Evolutionary conservation across 495 filamentous ascomycete species (phyloP), one percentile per base, ranked within the genome.

Genomic region (Aspergillus sclerotiicarbonarius): DNA sequence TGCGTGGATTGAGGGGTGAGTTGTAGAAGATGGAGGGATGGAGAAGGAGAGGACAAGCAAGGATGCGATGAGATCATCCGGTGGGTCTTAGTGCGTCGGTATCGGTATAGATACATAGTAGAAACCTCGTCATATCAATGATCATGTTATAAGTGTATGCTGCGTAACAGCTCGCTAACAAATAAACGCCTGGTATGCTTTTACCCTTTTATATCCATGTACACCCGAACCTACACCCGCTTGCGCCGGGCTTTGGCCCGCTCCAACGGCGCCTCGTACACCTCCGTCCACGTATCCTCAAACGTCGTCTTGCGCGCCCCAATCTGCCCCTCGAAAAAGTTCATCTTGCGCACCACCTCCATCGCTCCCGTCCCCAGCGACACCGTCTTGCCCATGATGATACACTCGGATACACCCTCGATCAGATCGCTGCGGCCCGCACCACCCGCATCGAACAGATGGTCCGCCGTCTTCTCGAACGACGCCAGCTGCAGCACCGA

Each of bases 381-480:
- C 80, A 98, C 90, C 32, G 84, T 90, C 81, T 96, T 91, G 29
- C 94, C 94, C 88, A 98, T 93, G 66, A 98, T 98, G 67, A 98
- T 98, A 73, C 92, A 96, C 74, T 98, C 94, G 29, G 86, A 90
- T 8, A 98, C 94, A 60, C 94, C 94, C 69, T 94, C 89, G 52
- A 98, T 90, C 45, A 80, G 76, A 72, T 98, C 94, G 25, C 79
- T 85, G 73, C 96, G 96, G 79, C 92, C 92, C 41, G 85, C 84
- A 46, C 89, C 88, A 51, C 93, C 95, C 19, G 94, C 94, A 50
- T 98, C 94, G 63, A 98, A 98, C 20, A 98, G 78, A 74, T 98
- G 94, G 69, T 98, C 94, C 0, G 94, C 91, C 25, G 94, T 98
- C 80, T 98, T 98, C 78, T 98, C 94, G 68, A 98, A 98, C 13